Evolutionary conservation across 345 rosid species (phyloP).

Genomic region (Cardiospermum halicacabum): DNA sequence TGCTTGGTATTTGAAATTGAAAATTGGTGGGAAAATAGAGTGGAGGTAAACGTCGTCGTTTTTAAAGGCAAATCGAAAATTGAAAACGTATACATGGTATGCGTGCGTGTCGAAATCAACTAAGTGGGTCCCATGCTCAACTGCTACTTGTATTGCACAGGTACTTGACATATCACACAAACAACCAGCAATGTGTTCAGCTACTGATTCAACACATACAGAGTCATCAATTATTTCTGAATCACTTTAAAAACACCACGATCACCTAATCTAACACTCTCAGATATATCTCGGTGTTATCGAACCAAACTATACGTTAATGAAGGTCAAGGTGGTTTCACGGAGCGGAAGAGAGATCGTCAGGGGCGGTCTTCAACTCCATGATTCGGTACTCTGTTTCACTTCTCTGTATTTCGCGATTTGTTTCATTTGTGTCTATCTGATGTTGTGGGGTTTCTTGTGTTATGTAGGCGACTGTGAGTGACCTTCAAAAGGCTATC

Average conservation of each 20-base stretch:
- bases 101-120: background rate
- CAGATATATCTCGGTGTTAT: background rate
- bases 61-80: background rate
- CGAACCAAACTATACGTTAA: background rate
- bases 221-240: background rate
- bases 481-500: slow-evolving; percentile 3
- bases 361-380: slow-evolving; percentile 7
- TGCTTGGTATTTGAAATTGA: background rate
- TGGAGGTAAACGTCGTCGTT: background rate
- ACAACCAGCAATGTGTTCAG: background rate
- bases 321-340: slow-evolving; percentile 2
- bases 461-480: slow-evolving; percentile 1
- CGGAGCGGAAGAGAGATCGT: slow-evolving; percentile 10
- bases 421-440: background rate
- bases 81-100: too few relatives aligned
- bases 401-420: background rate
- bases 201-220: background rate
- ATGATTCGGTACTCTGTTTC: slow-evolving; percentile 1
- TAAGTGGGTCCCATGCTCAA: background rate
- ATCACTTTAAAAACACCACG: background rate
- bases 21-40: background rate
- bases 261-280: too few relatives aligned
- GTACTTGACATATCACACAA: background rate
- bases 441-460: background rate
- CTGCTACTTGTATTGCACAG: background rate